phyloP scores from a whole-genome alignment of 2,329 filamentous ascomycete genomes.

The Fusarium vanettenii region DNA sequence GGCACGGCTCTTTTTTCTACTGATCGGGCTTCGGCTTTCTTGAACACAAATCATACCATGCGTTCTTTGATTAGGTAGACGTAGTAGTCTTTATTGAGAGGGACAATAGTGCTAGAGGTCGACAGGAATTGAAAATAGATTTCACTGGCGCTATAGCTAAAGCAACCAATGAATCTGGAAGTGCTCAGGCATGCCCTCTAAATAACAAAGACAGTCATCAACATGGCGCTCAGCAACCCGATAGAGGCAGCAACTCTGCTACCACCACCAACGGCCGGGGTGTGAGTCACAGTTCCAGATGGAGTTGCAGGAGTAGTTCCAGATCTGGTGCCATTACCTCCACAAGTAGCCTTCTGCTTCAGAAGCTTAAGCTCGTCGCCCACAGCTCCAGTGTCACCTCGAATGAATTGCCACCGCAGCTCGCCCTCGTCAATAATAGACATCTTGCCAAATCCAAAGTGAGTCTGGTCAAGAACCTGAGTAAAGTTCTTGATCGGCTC shows the following conservation, averaged over 20 bases:
- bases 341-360: neutral
- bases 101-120: no score
- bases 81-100: neutral
- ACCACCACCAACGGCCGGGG: neutral
- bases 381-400: constrained; percentile 52
- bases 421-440: constrained; percentile 50
- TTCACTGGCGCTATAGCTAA: neutral
- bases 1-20: accelerated
- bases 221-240: neutral
- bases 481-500: constrained; percentile 52
- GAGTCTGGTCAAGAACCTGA: constrained; percentile 55
- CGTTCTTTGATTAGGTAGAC: neutral
- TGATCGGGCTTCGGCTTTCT: neutral
- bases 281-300: neutral
- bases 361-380: constrained; percentile 50
- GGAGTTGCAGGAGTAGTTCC: neutral
- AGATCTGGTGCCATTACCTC: neutral
- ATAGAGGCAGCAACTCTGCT: neutral
- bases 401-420: constrained; percentile 59
- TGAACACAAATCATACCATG: neutral
- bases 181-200: neutral
- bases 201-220: neutral
- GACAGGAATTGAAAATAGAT: neutral
- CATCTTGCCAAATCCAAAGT: constrained; percentile 60
- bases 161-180: neutral